Percentiles rank a stretch among this genome's conserved stretches.
These are phyloP conservation scores for Penicillium digitatum DNA, from an alignment of 2,329 filamentous ascomycete species.

Conservation along the genomic window DNA sequence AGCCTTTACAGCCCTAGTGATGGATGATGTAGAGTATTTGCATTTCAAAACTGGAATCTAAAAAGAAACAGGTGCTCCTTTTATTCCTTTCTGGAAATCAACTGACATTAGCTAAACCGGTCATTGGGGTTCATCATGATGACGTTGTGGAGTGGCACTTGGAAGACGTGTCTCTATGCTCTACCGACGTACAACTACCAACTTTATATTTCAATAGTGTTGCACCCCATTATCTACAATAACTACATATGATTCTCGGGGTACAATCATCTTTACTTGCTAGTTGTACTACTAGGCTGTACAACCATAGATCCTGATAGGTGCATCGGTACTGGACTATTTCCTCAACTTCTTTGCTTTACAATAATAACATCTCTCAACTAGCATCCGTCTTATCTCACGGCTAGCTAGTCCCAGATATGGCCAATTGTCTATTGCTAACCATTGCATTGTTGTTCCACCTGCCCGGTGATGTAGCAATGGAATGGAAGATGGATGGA, in stretches of 20 bases:
- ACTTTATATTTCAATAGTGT: too few species aligned
- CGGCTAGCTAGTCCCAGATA: not conserved
- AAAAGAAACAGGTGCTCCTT: not conserved
- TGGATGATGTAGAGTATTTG: not conserved
- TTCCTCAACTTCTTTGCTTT: not conserved
- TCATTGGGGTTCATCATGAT: constrained; percentile 29
- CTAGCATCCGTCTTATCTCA: too few species aligned
- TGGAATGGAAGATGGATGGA: not conserved
- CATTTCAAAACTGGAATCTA: not conserved
- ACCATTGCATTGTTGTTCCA: not conserved
- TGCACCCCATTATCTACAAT: not conserved
- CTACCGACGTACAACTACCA: not conserved
- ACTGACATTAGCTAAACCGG: constrained; percentile 21
- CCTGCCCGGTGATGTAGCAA: not conserved
- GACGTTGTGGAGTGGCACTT: constrained; percentile 20
- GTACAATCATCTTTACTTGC: not conserved
- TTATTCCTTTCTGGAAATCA: not conserved
- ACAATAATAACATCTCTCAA: not conserved
- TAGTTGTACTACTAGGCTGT: not conserved
- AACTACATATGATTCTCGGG: not conserved
- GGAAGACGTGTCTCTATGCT: not conserved
- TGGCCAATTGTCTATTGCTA: not conserved
- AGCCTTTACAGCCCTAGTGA: not conserved
- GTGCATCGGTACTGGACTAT: not conserved
- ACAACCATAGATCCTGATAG: not conserved